phyloP scores from a whole-genome alignment of 192 early-diverging fungal genomes.

The Podila horticola region DNA sequence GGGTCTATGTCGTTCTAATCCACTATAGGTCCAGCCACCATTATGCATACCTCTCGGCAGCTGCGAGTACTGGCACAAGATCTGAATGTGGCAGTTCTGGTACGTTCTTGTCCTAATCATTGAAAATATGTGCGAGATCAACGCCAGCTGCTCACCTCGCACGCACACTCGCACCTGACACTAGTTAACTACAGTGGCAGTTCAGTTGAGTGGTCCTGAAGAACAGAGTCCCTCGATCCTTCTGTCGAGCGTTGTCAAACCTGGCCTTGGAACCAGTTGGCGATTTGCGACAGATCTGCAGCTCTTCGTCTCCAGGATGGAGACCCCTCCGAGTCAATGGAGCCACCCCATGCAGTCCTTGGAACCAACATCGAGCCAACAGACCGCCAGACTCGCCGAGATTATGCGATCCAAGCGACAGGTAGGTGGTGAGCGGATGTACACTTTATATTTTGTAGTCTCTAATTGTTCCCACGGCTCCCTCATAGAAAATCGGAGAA shows the following conservation, averaged over 20 bases:
- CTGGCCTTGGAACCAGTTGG: conserved; percentile 25
- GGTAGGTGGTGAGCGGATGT: conserved; percentile 1
- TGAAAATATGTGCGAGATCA: not conserved
- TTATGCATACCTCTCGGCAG: conserved; percentile 34
- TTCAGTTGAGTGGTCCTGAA: conserved; percentile 15
- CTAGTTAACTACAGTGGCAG: conserved; percentile 23
- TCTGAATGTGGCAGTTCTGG: conserved; percentile 14
- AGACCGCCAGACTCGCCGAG: conserved; percentile 15
- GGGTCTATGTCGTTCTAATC: not conserved
- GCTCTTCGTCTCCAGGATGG: conserved; percentile 20
- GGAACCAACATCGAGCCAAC: not conserved
- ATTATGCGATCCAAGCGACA: conserved; percentile 31
- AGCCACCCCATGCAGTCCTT: not conserved
- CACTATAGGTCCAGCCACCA: conserved; percentile 29
- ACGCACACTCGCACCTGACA: not conserved
- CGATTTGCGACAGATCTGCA: conserved; percentile 36
- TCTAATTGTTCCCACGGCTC: conserved; percentile 14
- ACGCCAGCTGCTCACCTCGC: no score
- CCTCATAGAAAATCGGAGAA: conserved; percentile 28
- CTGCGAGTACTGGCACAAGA: conserved; percentile 22
- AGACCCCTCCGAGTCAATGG: not conserved
- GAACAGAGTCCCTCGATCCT: conserved; percentile 40
- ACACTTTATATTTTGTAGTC: not conserved
- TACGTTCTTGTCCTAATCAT: not conserved
- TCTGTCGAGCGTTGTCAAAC: conserved; percentile 21